phyloP scores from a whole-genome alignment of 495 filamentous ascomycete species.

The Aspergillus mulundensis region DNA sequence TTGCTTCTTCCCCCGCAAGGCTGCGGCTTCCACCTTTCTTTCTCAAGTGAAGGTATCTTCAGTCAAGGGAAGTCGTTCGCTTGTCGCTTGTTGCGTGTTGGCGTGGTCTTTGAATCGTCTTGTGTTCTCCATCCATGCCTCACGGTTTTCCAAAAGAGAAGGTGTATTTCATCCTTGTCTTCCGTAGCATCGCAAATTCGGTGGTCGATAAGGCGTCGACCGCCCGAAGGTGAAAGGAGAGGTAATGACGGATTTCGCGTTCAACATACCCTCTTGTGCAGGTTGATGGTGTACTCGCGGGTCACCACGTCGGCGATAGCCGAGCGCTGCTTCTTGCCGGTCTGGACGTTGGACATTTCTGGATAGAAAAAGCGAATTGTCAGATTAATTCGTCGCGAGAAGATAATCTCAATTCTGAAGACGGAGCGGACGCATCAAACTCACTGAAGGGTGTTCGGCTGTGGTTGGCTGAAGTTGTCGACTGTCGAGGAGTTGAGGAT shows the following conservation, averaged over 20 bases:
- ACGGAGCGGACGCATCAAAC: conserved; percentile 14
- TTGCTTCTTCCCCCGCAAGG: conserved; percentile 3
- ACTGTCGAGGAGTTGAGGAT: conserved; percentile 27
- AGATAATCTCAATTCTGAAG: neutral
- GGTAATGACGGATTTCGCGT: conserved; percentile 5
- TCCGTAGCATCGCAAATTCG: conserved; percentile 8
- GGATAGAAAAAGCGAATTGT: conserved; percentile 17
- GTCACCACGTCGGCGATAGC: conserved; percentile 97
- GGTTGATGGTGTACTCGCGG: conserved; percentile 99
- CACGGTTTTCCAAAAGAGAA: conserved; percentile 20
- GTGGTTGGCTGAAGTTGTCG: conserved; percentile 44
- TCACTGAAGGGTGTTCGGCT: conserved; percentile 43
- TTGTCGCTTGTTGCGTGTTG: neutral
- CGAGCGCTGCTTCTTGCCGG: conserved; percentile 76
- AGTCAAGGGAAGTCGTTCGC: conserved; percentile 4
- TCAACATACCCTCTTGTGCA: conserved; percentile 96
- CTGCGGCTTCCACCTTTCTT: neutral
- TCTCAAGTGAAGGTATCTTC: neutral
- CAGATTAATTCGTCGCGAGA: conserved; percentile 13
- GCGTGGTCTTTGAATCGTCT: neutral
- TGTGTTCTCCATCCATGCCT: conserved; percentile 27
- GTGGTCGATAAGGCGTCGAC: conserved; percentile 2
- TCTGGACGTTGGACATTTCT: conserved; percentile 68
- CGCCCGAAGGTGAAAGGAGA: neutral
- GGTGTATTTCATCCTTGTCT: conserved; percentile 23